phyloP scores from a whole-genome alignment of 2,329 filamentous ascomycete species.

The Cytospora paraplurivora region DNA sequence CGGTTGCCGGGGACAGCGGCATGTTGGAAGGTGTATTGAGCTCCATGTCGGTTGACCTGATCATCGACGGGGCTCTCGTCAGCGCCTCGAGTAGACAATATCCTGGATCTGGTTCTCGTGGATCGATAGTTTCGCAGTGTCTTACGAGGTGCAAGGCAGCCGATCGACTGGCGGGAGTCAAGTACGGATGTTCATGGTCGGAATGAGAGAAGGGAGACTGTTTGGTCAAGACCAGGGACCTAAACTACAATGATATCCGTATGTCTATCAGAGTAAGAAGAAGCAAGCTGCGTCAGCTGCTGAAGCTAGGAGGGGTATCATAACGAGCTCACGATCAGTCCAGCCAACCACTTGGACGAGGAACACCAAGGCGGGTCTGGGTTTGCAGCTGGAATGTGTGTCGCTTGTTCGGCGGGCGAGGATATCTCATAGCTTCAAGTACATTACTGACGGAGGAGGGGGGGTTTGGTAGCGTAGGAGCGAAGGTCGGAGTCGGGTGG shows the following conservation, averaged over 20 bases:
- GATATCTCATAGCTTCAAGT: constrained; percentile 9
- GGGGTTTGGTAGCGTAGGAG: constrained; percentile 2
- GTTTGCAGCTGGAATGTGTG: neutral
- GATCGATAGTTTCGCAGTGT: constrained; percentile 12
- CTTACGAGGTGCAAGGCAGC: constrained; percentile 15
- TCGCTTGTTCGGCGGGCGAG: neutral
- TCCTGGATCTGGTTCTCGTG: constrained; percentile 1
- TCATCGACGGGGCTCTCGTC: neutral
- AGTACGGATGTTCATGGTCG: constrained; percentile 20
- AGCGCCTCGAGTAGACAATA: neutral
- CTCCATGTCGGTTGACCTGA: constrained; percentile 21
- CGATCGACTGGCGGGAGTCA: constrained; percentile 8
- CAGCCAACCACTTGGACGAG: constrained; percentile 13
- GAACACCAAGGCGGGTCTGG: constrained; percentile 1
- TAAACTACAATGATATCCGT: neutral
- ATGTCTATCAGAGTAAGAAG: neutral
- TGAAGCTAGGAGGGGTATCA: neutral
- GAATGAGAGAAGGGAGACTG: neutral
- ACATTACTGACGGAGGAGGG: neutral
- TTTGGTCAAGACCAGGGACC: neutral
- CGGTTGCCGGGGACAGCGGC: constrained; percentile 40
- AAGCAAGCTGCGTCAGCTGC: constrained; percentile 9
- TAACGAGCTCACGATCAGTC: constrained; percentile 17
- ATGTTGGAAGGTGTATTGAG: constrained; percentile 28
- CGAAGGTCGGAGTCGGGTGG: neutral